These are phyloP conservation scores for Melanogaster broomeanus DNA, from an alignment of 768 basidiomycete genomes.

Conservation along the genomic window DNA sequence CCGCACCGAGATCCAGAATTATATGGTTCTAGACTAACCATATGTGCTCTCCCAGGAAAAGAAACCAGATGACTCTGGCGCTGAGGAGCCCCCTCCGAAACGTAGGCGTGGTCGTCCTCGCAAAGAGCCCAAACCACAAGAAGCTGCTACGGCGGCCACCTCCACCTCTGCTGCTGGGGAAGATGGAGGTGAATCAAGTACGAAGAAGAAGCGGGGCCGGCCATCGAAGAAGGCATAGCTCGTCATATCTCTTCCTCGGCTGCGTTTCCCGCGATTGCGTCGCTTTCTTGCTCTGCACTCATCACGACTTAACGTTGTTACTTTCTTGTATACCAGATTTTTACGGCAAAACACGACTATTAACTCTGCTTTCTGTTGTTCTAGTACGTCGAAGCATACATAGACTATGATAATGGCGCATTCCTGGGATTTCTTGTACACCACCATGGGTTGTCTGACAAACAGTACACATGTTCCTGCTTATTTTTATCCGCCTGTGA, in stretches of 20 bases:
- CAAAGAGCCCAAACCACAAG: slow-evolving; percentile 55
- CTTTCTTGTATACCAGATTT: slow-evolving; percentile 36
- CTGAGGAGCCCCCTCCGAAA: slow-evolving; percentile 56
- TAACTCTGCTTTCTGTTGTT: slow-evolving; percentile 37
- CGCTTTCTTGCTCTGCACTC: slow-evolving; percentile 30
- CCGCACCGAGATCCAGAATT: slow-evolving; percentile 3
- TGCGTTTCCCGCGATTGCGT: slow-evolving; percentile 25
- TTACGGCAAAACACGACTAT: slow-evolving; percentile 36
- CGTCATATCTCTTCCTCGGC: slow-evolving; percentile 4
- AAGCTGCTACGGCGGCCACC: slow-evolving; percentile 39
- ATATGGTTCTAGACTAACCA: slow-evolving; percentile 25
- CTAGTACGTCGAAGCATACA: slow-evolving; percentile 33
- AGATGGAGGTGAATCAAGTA: slow-evolving; percentile 47
- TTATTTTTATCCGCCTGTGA: slow-evolving; percentile 38
- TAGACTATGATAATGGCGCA: slow-evolving; percentile 37
- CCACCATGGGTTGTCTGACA: slow-evolving; percentile 10
- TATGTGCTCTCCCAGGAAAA: slow-evolving; percentile 28
- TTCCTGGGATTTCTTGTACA: slow-evolving; percentile 27
- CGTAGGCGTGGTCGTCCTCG: slow-evolving; percentile 76
- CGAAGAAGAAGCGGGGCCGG: slow-evolving; percentile 73
- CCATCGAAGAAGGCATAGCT: slow-evolving; percentile 51
- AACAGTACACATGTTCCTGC: slow-evolving; percentile 18
- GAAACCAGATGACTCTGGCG: slow-evolving; percentile 47
- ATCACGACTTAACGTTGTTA: slow-evolving; percentile 7
- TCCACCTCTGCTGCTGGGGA: slow-evolving; percentile 31